Evolutionary conservation across 2,329 filamentous ascomycete species (phyloP), one percentile per base, ranked within the genome.

Genomic region (Aspergillus aculeatinus): DNA sequence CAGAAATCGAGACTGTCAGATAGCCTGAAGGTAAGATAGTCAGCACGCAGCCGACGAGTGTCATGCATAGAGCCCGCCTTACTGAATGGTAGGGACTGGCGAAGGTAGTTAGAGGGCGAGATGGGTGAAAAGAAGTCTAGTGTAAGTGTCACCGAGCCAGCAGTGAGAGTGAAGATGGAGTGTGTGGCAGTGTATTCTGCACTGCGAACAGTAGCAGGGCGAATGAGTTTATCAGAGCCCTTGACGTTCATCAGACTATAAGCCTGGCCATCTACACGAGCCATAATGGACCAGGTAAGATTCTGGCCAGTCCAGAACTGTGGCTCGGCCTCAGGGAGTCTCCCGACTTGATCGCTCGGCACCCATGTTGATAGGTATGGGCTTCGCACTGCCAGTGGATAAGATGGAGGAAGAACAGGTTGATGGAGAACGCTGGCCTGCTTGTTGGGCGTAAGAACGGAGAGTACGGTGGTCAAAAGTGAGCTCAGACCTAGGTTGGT

Each of bases 81-180:
- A 74, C 73, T 73, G 63, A 79, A 80, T 35, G 79, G 79, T 52
- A 80, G 70, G 9, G 77, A 80, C 57, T 81, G 78, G 16, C 78
- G 73, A 4, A 76, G 55, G 59, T 78, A 76, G 62, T 80, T 73
- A 1, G 71, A 71, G 2, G 77, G 77, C 3, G 76, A 77, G 4
- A 80, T 74, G 0, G 78, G 79, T 14, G 78, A 80, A 60, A 80
- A 76, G 61, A 80, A 80, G 60, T 80, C 78, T 33, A 81, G 61
- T 0, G 67, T 73, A 39, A 80, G 68, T 11, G 57, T 69, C 6
- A 72, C 72, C 12, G 65, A 39, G 0, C 76, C 76, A 16, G 77
- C 77, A 39, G 66, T 68, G 12, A 80, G 67, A 6, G 67, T 73
- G 59, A 80, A 80, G 4, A 74, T 63, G 4, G 76, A 74, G 64